Base-by-base conservation (phyloP, 495 filamentous ascomycete species). In the Pseudomonodictys pantanalensis region DNA sequence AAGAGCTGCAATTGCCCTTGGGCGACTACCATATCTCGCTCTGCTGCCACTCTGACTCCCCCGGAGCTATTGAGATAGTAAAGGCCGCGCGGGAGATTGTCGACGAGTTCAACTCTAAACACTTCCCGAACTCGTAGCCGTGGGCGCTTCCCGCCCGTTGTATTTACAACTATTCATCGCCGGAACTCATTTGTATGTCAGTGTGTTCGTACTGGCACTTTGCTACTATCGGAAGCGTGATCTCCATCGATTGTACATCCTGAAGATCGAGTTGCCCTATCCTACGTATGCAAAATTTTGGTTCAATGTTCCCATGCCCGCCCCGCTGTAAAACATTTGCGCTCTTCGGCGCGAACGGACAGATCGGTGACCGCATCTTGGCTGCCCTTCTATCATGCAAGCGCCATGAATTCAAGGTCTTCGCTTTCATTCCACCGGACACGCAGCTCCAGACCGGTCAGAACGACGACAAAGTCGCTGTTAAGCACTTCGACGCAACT, bases 21-120 rank as follows among this genome's bases (percentile, higher is more conserved):
- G 76, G 76, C 42, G 72, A 76, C 46, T 74, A 81, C 58, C 68
- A 74, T 3, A 58, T 82, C 5, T 73, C 75, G 9, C 72, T 82
- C 17, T 82, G 81, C 62, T 82, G 79, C 65, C 80, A 82, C 63
- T 81, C 79, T 8, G 80, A 83, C 62, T 77, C 73, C 18, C 79
- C 78, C 9, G 78, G 76, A 4, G 78, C 76, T 43, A 61, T 82
- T 12, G 75, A 79, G 12, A 80, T 81, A 33, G 72, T 81, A 26
- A 78, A 69, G n/a, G 75, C 75, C 9, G 76, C 77, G 5, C 63
- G 77, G 62, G 61, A 68, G 52, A 67, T 71, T 10, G 58, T 71
- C 1, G 69, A 72, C 33, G 70, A 69, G 56, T 68, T 66, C 54
- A 72, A 72, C 43, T 46, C 52, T 48, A 63, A 63, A 51, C 22